phyloP scores from a whole-genome alignment of 225 moss, liverwort and hornwort species.

The Asterella californica region DNA sequence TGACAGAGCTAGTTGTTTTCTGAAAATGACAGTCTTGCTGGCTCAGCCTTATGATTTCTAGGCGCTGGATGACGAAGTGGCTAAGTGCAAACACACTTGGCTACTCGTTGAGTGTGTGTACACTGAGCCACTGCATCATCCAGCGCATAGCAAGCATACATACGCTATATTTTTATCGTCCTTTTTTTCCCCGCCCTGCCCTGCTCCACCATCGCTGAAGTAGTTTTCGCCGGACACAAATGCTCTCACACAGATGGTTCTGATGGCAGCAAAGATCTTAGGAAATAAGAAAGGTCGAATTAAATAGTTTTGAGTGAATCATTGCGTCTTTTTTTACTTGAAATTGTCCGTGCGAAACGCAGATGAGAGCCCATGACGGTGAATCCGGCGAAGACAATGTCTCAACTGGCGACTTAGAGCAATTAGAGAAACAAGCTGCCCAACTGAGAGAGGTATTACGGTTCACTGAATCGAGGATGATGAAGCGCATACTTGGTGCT shows the following conservation, averaged over 20 bases:
- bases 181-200: neutral
- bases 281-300: neutral
- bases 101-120: too few species aligned
- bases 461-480: neutral
- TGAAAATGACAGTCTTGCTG: neutral
- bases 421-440: conserved; percentile 63
- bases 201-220: too few species aligned
- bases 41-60: neutral
- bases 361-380: conserved; percentile 54
- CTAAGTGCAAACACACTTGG: too few species aligned
- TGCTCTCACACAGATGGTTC: neutral
- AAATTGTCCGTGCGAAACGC: conserved; percentile 5
- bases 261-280: neutral
- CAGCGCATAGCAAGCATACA: too few species aligned
- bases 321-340: too few species aligned
- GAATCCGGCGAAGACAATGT: conserved; percentile 51
- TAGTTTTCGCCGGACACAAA: neutral
- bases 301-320: too few species aligned
- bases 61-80: too few species aligned
- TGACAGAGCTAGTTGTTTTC: neutral
- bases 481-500: neutral
- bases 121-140: too few species aligned
- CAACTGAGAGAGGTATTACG: conserved; percentile 63
- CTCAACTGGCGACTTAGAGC: conserved; percentile 57
- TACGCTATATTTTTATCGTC: too few species aligned